These are phyloP conservation scores for Trypanosoma melophagium DNA, from an alignment of 208 protist species.

Conservation along the genomic window DNA sequence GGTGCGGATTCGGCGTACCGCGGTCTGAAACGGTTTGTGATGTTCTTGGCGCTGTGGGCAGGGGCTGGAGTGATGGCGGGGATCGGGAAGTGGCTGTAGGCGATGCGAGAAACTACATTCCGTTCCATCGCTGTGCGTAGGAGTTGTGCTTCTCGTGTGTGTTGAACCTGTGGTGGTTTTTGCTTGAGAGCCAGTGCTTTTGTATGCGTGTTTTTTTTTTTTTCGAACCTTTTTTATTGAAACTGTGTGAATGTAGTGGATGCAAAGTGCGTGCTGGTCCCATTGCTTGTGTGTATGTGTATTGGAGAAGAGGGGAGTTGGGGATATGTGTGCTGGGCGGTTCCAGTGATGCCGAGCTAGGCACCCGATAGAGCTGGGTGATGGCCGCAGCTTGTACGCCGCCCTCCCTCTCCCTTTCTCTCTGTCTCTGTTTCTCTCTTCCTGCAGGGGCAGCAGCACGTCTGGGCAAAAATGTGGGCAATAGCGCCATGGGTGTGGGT, in stretches of 20 bases:
- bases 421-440: too few species aligned
- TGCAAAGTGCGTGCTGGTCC: too few species aligned
- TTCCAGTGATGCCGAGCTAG: neutral
- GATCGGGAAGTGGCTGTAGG: slow-evolving; percentile 12
- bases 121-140: neutral
- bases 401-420: neutral
- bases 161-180: neutral
- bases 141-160: slow-evolving; percentile 12
- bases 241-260: neutral
- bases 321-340: slow-evolving; percentile 1
- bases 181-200: neutral
- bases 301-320: neutral
- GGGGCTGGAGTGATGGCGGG: slow-evolving; percentile 33
- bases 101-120: too few species aligned
- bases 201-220: neutral
- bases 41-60: slow-evolving; percentile 38
- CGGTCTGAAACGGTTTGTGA: slow-evolving; percentile 22
- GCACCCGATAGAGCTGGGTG: slow-evolving; percentile 8
- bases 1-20: slow-evolving; percentile 2
- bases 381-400: neutral
- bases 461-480: too few species aligned
- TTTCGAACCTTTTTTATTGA: neutral
- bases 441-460: too few species aligned
- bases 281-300: neutral
- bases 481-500: too few species aligned